phyloP scores from a whole-genome alignment of 208 protist genomes.

The Angomonas ambiguus region DNA sequence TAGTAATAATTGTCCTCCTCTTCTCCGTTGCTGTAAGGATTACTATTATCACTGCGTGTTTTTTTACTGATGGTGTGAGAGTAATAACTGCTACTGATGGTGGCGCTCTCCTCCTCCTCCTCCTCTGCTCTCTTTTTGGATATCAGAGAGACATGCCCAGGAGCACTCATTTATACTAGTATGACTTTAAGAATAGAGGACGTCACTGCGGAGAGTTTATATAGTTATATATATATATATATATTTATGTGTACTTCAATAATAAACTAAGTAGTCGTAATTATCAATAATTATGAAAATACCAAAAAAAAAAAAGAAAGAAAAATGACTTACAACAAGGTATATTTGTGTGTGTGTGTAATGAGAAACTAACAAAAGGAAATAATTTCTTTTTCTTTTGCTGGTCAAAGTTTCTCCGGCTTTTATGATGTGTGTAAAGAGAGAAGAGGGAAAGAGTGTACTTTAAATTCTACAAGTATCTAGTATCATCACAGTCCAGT shows the following conservation, averaged over 20 bases:
- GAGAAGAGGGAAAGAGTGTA: neutral
- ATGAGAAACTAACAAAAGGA: neutral
- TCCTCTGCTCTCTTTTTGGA: neutral
- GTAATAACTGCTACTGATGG: neutral
- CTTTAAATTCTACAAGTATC: too few relatives aligned
- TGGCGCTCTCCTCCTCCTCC: neutral
- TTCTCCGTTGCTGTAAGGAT: neutral
- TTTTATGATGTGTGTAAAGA: neutral
- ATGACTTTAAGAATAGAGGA: neutral
- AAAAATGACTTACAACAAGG: conserved; percentile 1
- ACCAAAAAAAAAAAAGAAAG: conserved; percentile 1
- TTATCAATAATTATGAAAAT: conserved; percentile 8
- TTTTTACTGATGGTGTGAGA: neutral
- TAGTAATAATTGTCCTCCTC: too few relatives aligned
- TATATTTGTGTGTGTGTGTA: neutral
- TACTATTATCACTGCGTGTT: neutral
- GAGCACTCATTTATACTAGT: too few relatives aligned
- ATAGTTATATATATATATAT: neutral
- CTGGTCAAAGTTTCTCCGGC: neutral
- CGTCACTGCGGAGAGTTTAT: too few relatives aligned
- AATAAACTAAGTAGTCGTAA: neutral
- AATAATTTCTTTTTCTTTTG: conserved; percentile 6
- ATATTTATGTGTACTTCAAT: neutral
- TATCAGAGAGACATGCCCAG: too few relatives aligned
- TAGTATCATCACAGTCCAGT: too few relatives aligned